Conservation (phyloP, 805 yeast species). For the Candida krabiensis region DNA sequence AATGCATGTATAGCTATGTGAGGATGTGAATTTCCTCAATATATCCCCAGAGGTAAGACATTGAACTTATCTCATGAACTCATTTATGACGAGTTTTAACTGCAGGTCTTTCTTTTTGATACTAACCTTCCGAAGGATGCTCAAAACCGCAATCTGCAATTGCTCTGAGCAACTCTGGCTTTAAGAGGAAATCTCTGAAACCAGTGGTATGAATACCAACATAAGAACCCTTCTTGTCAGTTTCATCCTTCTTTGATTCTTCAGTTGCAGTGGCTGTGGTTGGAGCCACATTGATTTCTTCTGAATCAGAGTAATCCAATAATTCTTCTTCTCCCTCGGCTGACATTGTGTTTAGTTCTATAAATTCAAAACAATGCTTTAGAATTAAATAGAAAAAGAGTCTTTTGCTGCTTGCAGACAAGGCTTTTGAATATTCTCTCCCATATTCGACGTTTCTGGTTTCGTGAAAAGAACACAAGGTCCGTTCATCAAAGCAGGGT, state of each 20-base stretch:
- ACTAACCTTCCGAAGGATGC: slow-evolving; percentile 98
- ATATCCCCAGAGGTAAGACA: too few species aligned
- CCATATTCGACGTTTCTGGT: too few species aligned
- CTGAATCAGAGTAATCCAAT: slow-evolving; percentile 97
- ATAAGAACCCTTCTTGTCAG: slow-evolving; percentile 92
- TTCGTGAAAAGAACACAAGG: too few species aligned
- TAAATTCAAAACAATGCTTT: too few species aligned
- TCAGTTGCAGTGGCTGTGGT: slow-evolving; percentile 46
- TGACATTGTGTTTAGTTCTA: slow-evolving; percentile 58
- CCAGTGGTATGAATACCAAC: slow-evolving; percentile 99
- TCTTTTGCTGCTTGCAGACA: too few species aligned
- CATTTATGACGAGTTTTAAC: not conserved
- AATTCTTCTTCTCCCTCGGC: slow-evolving; percentile 99
- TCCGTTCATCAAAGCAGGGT: too few species aligned
- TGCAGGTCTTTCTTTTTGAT: too few species aligned
- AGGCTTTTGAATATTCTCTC: too few species aligned
- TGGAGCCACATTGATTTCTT: slow-evolving; percentile 81
- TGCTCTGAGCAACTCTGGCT: slow-evolving; percentile 96
- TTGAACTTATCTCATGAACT: not conserved
- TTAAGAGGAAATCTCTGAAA: slow-evolving; percentile 93
- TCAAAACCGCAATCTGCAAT: slow-evolving; percentile 99
- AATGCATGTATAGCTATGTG: too few species aligned
- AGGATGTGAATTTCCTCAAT: too few species aligned
- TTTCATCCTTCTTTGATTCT: slow-evolving; percentile 50
- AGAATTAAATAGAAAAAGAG: too few species aligned